Base-by-base conservation (phyloP, 495 filamentous ascomycete genomes). In the Penicillium lividum region DNA sequence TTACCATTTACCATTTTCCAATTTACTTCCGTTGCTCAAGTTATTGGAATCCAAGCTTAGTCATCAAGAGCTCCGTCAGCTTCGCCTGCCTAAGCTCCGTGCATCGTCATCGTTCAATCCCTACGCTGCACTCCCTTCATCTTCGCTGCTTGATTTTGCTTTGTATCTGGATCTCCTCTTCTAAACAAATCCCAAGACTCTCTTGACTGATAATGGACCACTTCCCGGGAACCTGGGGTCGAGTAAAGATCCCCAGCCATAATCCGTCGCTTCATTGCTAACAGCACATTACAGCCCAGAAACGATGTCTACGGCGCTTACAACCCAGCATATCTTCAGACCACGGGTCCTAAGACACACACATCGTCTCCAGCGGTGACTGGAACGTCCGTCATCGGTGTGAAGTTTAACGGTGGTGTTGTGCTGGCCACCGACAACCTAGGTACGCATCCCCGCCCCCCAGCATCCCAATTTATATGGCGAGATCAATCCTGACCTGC, bases 351-450 rank as follows among this genome's bases (percentile, higher is more conserved):
- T 27, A 95, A 87, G 70, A 80, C 87, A 63, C 91, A 94, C 72
- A 98, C 94, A 42, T 91, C 94, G 69, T 86, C 84, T 3, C 94
- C 94, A 61, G 84, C 95, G 56, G 94, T 98, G 49, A 98, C 94
- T 45, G 94, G 94, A 71, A 97, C 94, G 22, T 97, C 93, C 27
- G 95, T 98, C 18, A 73, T 98, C 48, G 94, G 86, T 47, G 82
- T 96, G 52, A 97, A 97, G 79, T 98, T 90, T 79, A 93, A 91
- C 66, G 91, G 93, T 65, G 94, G 94, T 71, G 92, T 98, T 52
- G 93, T 92, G 60, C 92, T 98, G 70, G 94, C 92, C 52, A 91
- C 95, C 59, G 94, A 98, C 76, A 98, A 98, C 77, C 79, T 98
- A 56, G 93, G 93, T 96, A 81, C 47, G 74, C 33, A 28, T 46